Conservation (phyloP, 768 basidiomycete genomes). For the Kwoniella bestiolae region DNA sequence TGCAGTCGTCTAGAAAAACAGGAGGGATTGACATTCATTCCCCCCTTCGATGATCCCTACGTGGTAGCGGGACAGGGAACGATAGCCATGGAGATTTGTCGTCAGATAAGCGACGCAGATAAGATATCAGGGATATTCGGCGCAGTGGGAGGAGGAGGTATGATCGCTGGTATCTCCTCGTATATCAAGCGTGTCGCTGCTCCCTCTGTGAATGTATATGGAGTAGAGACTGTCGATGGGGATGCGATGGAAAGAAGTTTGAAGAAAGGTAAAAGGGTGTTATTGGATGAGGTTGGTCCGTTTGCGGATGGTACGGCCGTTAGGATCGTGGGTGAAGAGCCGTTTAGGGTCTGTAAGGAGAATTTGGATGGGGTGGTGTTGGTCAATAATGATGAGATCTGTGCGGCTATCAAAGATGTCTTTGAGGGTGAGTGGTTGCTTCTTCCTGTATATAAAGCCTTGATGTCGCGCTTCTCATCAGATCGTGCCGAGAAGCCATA, state of each 20-base stretch:
- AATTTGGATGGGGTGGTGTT: conserved; percentile 80
- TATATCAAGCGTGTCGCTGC: conserved; percentile 92
- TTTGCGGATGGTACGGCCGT: conserved; percentile 99
- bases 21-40: conserved; percentile 85
- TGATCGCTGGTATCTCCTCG: conserved; percentile 84
- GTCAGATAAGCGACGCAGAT: conserved; percentile 76
- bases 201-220: conserved; percentile 77
- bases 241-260: conserved; percentile 91
- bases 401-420: conserved; percentile 97
- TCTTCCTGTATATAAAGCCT: not conserved
- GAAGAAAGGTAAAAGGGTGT: conserved; percentile 76
- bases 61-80: conserved; percentile 98
- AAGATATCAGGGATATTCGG: conserved; percentile 82
- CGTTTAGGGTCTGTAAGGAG: conserved; percentile 87
- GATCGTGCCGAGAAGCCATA: too few relatives aligned
- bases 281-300: conserved; percentile 85
- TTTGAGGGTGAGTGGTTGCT: conserved; percentile 75
- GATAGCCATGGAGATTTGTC: conserved; percentile 89
- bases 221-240: conserved; percentile 92
- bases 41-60: conserved; percentile 95
- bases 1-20: conserved; percentile 79
- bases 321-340: conserved; percentile 90
- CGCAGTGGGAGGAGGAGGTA: conserved; percentile 91
- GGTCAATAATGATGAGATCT: conserved; percentile 93
- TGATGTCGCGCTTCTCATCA: not conserved